Evolutionary conservation across 495 filamentous ascomycete genomes (phyloP), one percentile per base, ranked within the genome.

Genomic region (Evansstolkia leycettana): DNA sequence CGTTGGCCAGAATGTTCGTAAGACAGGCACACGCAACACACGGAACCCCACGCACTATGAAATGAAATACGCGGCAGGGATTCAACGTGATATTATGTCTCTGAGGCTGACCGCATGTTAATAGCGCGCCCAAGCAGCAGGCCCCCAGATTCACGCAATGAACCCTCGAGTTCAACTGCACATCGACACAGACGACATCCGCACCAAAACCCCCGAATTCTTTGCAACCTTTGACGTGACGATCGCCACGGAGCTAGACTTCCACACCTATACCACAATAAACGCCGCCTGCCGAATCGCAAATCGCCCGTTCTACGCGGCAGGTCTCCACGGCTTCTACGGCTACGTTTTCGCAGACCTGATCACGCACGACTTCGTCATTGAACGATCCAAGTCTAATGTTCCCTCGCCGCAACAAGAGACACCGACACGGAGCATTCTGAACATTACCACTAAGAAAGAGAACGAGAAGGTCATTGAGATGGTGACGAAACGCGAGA

Each of bases 271-370:
- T 38, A 76, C 73, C 20, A 67, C 66, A 9, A 82, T 95, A 60
- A 94, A 98, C 55, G 79, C 80, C 8, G 75, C 78, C 10, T 84
- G 84, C 26, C 80, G 87, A 19, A 58, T 89, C 15, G 70, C 78
- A 36, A 67, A 72, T 40, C 71, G 74, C 26, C 77, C 82, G 15
- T 94, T 94, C 62, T 98, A 98, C 58, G 86, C 87, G 18, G 82
- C 84, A 13, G 78, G 75, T 30, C 73, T 80, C 8, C 86, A 94
- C 53, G 90, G 90, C 16, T 70, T 95, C 49, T 94, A 93, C 57
- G 92, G 92, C 18, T 98, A 83, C 52, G 79, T 93, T 34, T 98
- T 98, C 55, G 80, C 84, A 14, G 90, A 98, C 51, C 67, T 98
- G 9, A 82, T 92, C 47, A 67, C 69, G 30, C 90, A 96, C 52